These are phyloP conservation scores for Deinandra increscens DNA, from an alignment of 129 eudicot species.

Conservation along the genomic window DNA sequence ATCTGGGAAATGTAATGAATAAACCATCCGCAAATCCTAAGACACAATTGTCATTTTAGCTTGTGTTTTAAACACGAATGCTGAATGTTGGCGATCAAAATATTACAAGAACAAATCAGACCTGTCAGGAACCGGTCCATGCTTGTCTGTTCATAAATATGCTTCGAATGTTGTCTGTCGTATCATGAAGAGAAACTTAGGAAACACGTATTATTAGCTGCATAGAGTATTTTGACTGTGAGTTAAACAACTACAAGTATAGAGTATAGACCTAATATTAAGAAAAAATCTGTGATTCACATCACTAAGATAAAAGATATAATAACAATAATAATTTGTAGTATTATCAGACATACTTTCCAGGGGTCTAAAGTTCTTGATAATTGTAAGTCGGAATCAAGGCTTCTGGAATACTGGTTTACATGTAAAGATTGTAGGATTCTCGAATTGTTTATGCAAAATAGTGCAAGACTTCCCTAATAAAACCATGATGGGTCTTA, in stretches of 20 bases:
- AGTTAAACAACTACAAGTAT: too few species aligned
- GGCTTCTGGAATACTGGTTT: constrained; percentile 1
- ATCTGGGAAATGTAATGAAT: neutral
- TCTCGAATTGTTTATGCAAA: neutral
- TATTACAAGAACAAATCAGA: constrained; percentile 26
- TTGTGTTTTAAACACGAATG: neutral
- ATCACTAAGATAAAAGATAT: too few species aligned
- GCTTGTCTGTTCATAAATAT: constrained; percentile 47
- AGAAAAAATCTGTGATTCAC: too few species aligned
- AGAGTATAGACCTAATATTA: too few species aligned
- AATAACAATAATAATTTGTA: too few species aligned
- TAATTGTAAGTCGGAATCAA: neutral
- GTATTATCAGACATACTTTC: too few species aligned
- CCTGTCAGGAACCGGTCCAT: constrained; percentile 92
- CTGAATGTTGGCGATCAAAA: neutral
- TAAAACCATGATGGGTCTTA: neutral
- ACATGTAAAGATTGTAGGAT: neutral
- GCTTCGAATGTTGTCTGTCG: constrained; percentile 81
- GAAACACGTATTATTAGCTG: neutral
- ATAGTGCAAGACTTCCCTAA: neutral
- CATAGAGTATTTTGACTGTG: too few species aligned
- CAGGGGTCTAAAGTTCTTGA: too few species aligned
- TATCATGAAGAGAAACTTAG: constrained; percentile 5
- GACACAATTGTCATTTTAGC: neutral
- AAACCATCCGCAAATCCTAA: neutral